A percentile compares a stretch with the other conserved stretches of the same genome.
Conservation (phyloP, 2,329 filamentous ascomycete species). For the Alternaria ventricosa region DNA sequence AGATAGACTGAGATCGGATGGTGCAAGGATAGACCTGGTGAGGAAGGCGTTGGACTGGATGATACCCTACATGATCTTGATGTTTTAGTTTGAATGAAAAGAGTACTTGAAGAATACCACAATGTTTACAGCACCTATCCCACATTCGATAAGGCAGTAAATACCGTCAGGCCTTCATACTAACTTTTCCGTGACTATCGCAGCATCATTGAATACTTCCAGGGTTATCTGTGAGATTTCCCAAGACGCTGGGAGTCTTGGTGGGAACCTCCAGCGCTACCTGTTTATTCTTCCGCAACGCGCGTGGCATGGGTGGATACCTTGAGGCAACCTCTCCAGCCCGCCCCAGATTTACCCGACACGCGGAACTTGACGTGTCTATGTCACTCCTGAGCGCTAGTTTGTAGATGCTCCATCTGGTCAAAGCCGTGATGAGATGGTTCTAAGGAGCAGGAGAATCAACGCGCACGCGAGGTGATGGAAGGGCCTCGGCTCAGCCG, state of each 20-base stretch:
- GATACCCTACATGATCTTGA: background rate
- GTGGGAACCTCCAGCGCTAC: background rate
- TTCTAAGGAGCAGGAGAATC: background rate
- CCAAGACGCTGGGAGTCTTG: background rate
- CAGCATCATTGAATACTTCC: background rate
- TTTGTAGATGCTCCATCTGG: background rate
- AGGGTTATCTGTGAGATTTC: background rate
- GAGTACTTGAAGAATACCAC: background rate
- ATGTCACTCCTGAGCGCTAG: background rate
- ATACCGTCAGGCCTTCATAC: background rate
- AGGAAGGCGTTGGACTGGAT: background rate
- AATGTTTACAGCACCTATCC: background rate
- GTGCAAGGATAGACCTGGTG: too few relatives aligned
- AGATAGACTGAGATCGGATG: too few relatives aligned
- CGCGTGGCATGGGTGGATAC: background rate
- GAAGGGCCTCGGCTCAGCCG: background rate
- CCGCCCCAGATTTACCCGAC: background rate
- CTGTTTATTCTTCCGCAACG: background rate
- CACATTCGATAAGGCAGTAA: background rate
- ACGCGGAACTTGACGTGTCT: background rate
- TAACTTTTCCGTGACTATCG: background rate
- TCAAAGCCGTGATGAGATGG: background rate
- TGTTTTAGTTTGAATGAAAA: background rate
- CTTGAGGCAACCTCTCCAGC: background rate
- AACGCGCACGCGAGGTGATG: background rate